Conservation (phyloP, 139 green algal genomes). For the Chlamydomonas sp. region DNA sequence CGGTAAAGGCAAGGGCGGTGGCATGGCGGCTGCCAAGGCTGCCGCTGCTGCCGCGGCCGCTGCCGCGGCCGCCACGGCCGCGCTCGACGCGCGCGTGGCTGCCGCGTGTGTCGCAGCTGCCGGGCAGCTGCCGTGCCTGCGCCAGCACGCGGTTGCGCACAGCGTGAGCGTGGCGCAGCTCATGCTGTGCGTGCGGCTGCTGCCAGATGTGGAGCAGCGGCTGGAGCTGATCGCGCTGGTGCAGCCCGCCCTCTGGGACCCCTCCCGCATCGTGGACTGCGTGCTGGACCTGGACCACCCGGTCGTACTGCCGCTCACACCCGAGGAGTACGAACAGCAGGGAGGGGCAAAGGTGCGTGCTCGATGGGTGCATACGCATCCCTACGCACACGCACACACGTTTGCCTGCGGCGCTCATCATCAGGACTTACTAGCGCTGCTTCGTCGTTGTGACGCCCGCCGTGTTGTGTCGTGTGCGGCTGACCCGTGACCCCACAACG, state of each 20-base stretch:
- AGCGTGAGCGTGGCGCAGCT: background rate
- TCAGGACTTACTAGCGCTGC: no score
- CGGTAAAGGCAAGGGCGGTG: slow-evolving; percentile 8
- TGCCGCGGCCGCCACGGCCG: background rate
- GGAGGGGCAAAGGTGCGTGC: no score
- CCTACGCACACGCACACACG: no score
- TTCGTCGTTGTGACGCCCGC: no score
- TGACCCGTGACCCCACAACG: no score
- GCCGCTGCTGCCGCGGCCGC: background rate
- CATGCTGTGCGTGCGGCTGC: background rate
- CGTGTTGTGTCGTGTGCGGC: no score
- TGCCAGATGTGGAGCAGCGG: background rate
- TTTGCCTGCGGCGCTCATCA: no score
- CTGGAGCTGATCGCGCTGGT: background rate
- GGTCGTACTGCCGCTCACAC: background rate
- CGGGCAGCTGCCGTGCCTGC: background rate
- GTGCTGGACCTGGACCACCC: slow-evolving; percentile 11
- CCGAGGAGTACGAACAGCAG: slow-evolving; percentile 8
- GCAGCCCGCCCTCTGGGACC: slow-evolving; percentile 2
- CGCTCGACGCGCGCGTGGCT: background rate
- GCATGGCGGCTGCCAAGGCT: background rate
- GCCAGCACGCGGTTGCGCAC: background rate
- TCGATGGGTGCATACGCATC: no score
- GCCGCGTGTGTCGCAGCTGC: background rate
- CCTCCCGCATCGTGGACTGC: background rate